Percentiles rank a stretch among this genome's conserved stretches.
Conservation (phyloP, 2,329 filamentous ascomycete species). For the Cylindrodendrum hubeiense region DNA sequence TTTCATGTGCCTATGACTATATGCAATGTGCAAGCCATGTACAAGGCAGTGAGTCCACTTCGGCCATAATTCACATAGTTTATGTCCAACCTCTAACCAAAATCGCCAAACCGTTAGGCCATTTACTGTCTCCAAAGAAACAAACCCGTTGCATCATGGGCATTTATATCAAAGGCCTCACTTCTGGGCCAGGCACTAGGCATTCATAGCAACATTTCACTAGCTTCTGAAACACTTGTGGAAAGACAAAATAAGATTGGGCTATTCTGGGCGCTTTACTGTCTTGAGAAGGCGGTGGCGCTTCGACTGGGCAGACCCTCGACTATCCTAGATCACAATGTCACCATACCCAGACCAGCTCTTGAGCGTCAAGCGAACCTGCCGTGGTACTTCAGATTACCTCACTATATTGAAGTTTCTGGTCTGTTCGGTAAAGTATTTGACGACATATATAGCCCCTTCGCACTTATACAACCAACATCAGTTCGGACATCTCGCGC, state of each 20-base stretch:
- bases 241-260: slow-evolving; percentile 8
- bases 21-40: slow-evolving; percentile 29
- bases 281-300: slow-evolving; percentile 37
- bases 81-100: background rate
- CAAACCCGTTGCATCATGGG: slow-evolving; percentile 35
- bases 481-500: slow-evolving; percentile 30
- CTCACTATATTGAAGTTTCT: slow-evolving; percentile 27
- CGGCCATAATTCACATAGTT: background rate
- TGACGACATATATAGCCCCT: slow-evolving; percentile 42
- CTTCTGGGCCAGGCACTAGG: slow-evolving; percentile 34
- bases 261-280: slow-evolving; percentile 43
- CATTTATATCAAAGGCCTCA: slow-evolving; percentile 32
- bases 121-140: slow-evolving; percentile 32
- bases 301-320: slow-evolving; percentile 42
- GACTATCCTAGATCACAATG: slow-evolving; percentile 40
- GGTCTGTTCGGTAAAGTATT: slow-evolving; percentile 39
- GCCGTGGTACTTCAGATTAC: background rate
- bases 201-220: slow-evolving; percentile 27
- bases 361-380: background rate
- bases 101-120: background rate
- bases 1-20: slow-evolving; percentile 30
- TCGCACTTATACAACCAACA: slow-evolving; percentile 35
- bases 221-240: slow-evolving; percentile 13
- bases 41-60: slow-evolving; percentile 29
- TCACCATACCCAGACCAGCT: slow-evolving; percentile 30